phyloP scores from a whole-genome alignment of 2,329 filamentous ascomycete genomes.

The Thelonectria olida region DNA sequence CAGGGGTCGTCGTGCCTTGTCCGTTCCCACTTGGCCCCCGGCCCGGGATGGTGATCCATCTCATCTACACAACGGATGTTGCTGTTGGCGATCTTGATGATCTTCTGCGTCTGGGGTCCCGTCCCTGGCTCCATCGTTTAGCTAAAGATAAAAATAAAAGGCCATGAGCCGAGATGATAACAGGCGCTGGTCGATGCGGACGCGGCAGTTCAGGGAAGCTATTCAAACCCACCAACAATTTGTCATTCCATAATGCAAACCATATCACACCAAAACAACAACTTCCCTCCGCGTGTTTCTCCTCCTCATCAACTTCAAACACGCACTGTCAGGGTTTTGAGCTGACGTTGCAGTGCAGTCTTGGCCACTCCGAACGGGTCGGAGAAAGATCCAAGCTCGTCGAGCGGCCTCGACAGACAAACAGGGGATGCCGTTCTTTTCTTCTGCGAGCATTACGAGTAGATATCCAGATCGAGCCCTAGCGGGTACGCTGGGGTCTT shows the following conservation, averaged over 20 bases:
- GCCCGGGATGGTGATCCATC: conserved; percentile 15
- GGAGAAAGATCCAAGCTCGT: conserved; percentile 15
- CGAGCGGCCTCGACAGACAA: conserved; percentile 2
- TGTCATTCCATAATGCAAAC: too few species aligned
- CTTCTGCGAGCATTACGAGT: conserved; percentile 3
- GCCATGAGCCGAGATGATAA: background rate
- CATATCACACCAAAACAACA: too few species aligned
- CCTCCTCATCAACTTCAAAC: conserved; percentile 13
- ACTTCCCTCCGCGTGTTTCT: too few species aligned
- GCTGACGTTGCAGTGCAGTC: conserved; percentile 11
- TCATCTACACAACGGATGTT: conserved; percentile 6
- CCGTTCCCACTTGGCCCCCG: background rate
- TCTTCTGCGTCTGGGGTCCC: background rate
- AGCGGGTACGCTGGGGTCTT: too few species aligned
- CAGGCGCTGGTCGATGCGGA: background rate
- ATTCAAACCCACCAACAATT: too few species aligned
- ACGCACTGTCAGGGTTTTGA: conserved; percentile 5
- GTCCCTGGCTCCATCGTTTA: background rate
- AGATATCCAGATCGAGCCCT: conserved; percentile 16
- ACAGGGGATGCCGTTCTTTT: conserved; percentile 6
- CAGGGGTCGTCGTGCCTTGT: background rate
- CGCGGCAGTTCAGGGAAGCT: conserved; percentile 5
- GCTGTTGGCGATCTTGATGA: background rate
- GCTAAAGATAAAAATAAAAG: background rate
- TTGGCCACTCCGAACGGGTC: background rate